Percentiles rank a stretch among this genome's conserved stretches.
phyloP scores from a whole-genome alignment of 208 protist genomes.

The Leishmania tropica region DNA sequence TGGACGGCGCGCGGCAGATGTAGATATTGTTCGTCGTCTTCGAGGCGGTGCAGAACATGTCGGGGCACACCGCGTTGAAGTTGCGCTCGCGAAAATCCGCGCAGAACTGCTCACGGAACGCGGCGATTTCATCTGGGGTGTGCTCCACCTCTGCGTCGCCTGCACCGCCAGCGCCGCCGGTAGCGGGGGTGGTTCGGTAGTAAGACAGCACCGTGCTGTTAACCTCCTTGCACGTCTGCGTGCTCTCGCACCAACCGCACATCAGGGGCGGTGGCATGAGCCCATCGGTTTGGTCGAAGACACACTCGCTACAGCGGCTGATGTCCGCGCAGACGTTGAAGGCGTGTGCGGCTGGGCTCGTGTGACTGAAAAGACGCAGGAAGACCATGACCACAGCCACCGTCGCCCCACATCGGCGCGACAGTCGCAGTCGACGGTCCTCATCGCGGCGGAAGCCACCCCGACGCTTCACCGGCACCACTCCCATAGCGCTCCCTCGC shows the following conservation, averaged over 20 bases:
- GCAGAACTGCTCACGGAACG: slow-evolving; percentile 32
- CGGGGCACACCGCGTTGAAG: slow-evolving; percentile 44
- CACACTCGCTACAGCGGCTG: slow-evolving; percentile 52
- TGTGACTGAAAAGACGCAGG: not conserved
- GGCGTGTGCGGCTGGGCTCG: not conserved
- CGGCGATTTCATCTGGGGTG: slow-evolving; percentile 20
- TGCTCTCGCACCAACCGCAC: slow-evolving; percentile 56
- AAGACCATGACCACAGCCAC: not conserved
- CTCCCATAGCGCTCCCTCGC: not conserved
- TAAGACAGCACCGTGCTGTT: slow-evolving; percentile 32
- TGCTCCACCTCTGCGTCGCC: not conserved
- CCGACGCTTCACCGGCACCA: not conserved
- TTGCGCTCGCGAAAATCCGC: slow-evolving; percentile 41
- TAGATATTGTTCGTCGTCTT: slow-evolving; percentile 70
- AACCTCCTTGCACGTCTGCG: slow-evolving; percentile 41
- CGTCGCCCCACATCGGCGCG: not conserved
- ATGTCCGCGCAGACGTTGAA: slow-evolving; percentile 42
- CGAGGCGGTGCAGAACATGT: slow-evolving; percentile 55
- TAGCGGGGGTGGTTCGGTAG: slow-evolving; percentile 3
- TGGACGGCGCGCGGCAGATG: slow-evolving; percentile 47
- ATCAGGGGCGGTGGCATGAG: slow-evolving; percentile 43
- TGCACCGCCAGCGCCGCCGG: not conserved
- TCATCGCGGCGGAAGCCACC: not conserved
- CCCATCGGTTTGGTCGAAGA: slow-evolving; percentile 57
- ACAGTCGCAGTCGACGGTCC: not conserved